phyloP scores from a whole-genome alignment of 306 rosid species.

The Notholithocarpus densiflorus region DNA sequence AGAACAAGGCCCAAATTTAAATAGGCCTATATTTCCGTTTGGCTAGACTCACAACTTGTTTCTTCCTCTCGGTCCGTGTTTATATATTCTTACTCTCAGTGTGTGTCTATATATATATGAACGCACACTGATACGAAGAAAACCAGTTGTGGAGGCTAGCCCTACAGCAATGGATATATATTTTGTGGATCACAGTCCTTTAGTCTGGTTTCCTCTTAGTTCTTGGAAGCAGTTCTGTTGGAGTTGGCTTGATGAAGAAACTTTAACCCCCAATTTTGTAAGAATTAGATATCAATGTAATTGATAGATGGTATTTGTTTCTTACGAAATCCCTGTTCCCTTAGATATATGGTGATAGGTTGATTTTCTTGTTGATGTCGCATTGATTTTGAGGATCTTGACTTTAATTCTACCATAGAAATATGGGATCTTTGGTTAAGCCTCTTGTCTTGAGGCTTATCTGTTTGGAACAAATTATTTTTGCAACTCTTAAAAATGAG shows the following conservation, averaged over 20 bases:
- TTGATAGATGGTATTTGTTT: background rate
- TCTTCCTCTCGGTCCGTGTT: too few species aligned
- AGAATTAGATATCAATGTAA: background rate
- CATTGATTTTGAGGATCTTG: background rate
- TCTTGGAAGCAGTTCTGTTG: constrained; percentile 4
- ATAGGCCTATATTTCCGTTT: too few species aligned
- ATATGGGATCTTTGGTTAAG: background rate
- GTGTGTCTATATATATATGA: background rate
- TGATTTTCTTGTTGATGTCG: background rate
- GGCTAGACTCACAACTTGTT: too few species aligned
- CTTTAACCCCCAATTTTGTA: background rate
- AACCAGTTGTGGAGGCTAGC: background rate
- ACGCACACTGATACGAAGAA: background rate
- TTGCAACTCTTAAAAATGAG: too few species aligned
- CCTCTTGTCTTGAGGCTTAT: background rate
- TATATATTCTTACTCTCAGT: too few species aligned
- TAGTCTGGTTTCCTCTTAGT: background rate
- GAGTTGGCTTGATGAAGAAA: background rate
- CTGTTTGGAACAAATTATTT: too few species aligned
- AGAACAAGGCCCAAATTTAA: too few species aligned
- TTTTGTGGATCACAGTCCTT: background rate
- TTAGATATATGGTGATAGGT: background rate
- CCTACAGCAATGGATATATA: background rate
- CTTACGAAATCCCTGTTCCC: background rate
- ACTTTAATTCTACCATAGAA: background rate